Evolutionary conservation across 192 early-diverging fungal genomes (phyloP), one percentile per base, ranked within the genome.

Genomic region (Mortierella hygrophila): DNA sequence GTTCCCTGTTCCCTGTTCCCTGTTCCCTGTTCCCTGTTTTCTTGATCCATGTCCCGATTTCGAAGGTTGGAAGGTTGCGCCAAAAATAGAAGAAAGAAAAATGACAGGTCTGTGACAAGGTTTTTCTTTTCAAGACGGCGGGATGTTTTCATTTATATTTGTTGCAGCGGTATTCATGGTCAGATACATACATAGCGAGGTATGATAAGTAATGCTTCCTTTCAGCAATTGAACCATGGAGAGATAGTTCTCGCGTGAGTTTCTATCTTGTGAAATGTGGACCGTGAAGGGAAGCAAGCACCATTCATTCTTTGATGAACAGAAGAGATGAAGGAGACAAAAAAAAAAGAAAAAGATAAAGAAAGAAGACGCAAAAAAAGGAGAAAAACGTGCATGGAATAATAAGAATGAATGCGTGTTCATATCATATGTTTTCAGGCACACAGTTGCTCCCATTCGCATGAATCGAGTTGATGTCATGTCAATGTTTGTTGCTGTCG

Each of bases 381-480:
- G 10, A 13, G 3, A 63, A 32, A 65, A 16, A 32, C 29, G 60
- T 65, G 11, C 29, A 65, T 65, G 29, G 13, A 0, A 10, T 10
- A 57, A n/a, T 1, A 54, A 20, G 35, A 35, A 35, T 35, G 35
- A 35, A 1, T 35, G 35, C 0, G 35, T 40, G 21, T 21, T 3
- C 21, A 60, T 2, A 10, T 23, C 11, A n/a, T 29, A 15, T 65
- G n/a, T 60, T 60, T 65, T 65, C 70, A 71, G 70, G 41, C 74
- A 5, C 52, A 11, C 35, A 13, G 21, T 7, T 35, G 6, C 35
- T 7, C 72, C 0, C 47, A 74, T 15, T 4, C 26, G 38, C 52
- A 55, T 23, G 32, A 71, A 71, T 46, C 38, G 18, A 15, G 29
- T 65, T 65, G 60, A 65, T 65, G 60, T 73, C 72, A 44, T 46